phyloP scores from a whole-genome alignment of 306 rosid species.

The Oxytropis ochrocephala region DNA sequence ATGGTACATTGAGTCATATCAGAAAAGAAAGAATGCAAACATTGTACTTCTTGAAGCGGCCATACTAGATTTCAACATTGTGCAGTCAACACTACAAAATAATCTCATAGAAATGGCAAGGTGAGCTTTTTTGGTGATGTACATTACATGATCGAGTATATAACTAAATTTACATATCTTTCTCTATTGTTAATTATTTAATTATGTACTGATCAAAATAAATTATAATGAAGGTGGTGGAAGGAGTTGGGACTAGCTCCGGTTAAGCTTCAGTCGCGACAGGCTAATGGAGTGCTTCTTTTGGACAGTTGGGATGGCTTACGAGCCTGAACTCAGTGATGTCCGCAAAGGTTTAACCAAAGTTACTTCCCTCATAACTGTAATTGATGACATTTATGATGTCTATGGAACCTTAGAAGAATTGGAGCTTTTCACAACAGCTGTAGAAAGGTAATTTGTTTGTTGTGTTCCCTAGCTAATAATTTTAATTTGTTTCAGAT shows the following conservation, averaged over 20 bases:
- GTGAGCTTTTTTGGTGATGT: background rate
- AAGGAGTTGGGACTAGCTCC: conserved; percentile 33
- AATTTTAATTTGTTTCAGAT: background rate
- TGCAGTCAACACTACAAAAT: conserved; percentile 33
- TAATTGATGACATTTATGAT: conserved; percentile 54
- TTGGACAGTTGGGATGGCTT: conserved; percentile 42
- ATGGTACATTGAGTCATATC: conserved; percentile 44
- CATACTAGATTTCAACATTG: conserved; percentile 39
- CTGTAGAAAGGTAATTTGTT: conserved; percentile 37
- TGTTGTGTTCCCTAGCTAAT: background rate
- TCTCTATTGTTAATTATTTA: no score
- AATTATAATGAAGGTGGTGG: conserved; percentile 46
- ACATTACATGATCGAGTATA: background rate
- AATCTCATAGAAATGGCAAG: conserved; percentile 44
- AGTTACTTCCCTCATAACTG: conserved; percentile 29
- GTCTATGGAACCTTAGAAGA: conserved; percentile 51
- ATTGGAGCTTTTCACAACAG: conserved; percentile 38
- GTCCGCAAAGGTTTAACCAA: conserved; percentile 43
- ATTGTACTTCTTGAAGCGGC: conserved; percentile 36
- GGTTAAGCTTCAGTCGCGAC: conserved; percentile 42
- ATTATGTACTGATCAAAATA: no score
- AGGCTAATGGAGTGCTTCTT: conserved; percentile 50
- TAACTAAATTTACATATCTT: background rate
- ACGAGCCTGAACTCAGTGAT: conserved; percentile 31
- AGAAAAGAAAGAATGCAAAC: conserved; percentile 23